These are phyloP conservation scores for Chionographis japonica DNA, from an alignment of 106 monocot species.

Conservation along the genomic window DNA sequence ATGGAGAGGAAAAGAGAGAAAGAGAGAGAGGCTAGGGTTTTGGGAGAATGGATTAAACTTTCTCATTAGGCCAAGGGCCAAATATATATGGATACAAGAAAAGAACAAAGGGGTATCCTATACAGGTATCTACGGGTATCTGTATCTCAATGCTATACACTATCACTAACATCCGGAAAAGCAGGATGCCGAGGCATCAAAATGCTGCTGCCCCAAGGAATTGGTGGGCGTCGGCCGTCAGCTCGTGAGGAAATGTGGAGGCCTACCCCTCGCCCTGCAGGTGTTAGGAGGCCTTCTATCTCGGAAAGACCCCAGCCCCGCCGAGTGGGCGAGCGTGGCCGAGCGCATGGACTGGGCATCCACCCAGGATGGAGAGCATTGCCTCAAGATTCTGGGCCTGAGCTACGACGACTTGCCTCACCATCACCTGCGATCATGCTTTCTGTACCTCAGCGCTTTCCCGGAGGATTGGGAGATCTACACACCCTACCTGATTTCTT, in stretches of 20 bases:
- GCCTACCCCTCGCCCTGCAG: slow-evolving; percentile 44
- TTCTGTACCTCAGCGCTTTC: slow-evolving; percentile 33
- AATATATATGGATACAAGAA: too few relatives aligned
- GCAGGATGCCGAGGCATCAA: not conserved
- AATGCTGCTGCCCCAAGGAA: slow-evolving; percentile 5
- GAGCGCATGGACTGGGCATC: slow-evolving; percentile 31
- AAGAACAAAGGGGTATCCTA: too few relatives aligned
- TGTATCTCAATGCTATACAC: too few relatives aligned
- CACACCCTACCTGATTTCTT: slow-evolving; percentile 19
- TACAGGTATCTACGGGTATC: too few relatives aligned
- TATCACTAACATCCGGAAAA: too few relatives aligned
- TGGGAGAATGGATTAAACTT: too few relatives aligned
- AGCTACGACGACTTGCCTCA: slow-evolving; percentile 46
- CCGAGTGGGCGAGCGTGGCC: slow-evolving; percentile 16
- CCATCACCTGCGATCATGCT: slow-evolving; percentile 39
- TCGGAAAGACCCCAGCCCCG: not conserved
- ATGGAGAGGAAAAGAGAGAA: too few relatives aligned
- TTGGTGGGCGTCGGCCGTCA: slow-evolving; percentile 20
- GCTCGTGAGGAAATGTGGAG: slow-evolving; percentile 36
- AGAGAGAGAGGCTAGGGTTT: too few relatives aligned
- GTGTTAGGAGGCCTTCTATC: slow-evolving; percentile 38
- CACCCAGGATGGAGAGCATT: slow-evolving; percentile 14
- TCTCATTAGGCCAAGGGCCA: too few relatives aligned
- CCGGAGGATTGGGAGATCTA: slow-evolving; percentile 32
- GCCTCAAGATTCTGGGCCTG: slow-evolving; percentile 35